Evolutionary conservation across 768 basidiomycete genomes (phyloP), one percentile per base, ranked within the genome.

Genomic region (Candolleomyces efflorescens): DNA sequence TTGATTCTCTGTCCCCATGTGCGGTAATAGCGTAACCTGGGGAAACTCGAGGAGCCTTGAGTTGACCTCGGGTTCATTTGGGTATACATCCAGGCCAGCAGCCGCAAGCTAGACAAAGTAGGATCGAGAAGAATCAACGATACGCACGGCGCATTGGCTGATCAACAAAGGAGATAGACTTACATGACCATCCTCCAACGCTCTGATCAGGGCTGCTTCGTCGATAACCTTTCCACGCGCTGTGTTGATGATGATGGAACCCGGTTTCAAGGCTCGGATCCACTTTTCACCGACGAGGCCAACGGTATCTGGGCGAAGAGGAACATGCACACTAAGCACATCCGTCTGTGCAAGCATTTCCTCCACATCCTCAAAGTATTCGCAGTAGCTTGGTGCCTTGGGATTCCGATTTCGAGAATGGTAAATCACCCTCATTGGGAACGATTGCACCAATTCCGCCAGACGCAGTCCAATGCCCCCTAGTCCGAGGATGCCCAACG

Each of bases 211-310:
- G 3, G 92, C 94, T 5, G 82, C 84, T 71, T 96, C 92, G 61
- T 96, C 90, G 36, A 97, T 80, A 23, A 96, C 84, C 66, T 89
- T 94, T 11, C 94, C 94, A n/a, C 94, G 75, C 20, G 93, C 92
- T 2, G 92, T 94, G 70, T 94, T 94, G 60, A 94, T 81, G 65
- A 95, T 81, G 54, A 92, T 79, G 2, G 84, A 80, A 4, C 90
- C 89, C 45, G 80, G 83, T 74, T 90, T 94, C 76, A 96, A 75
- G 63, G 78, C 76, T 50, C 87, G 75, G 56, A 96, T 92, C 78
- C 84, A 83, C 63, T 79, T 82, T 69, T 90, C 88, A 11, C 84
- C 85, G 1, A 94, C 85, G 9, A 89, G 70, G 1, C 86, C 84
- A 38, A 84, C 79, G 10, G 92, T 98, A 22, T 92, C 84, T 15